phyloP scores from a whole-genome alignment of 2,329 filamentous ascomycete genomes.

The Paecilomyces niveus region DNA sequence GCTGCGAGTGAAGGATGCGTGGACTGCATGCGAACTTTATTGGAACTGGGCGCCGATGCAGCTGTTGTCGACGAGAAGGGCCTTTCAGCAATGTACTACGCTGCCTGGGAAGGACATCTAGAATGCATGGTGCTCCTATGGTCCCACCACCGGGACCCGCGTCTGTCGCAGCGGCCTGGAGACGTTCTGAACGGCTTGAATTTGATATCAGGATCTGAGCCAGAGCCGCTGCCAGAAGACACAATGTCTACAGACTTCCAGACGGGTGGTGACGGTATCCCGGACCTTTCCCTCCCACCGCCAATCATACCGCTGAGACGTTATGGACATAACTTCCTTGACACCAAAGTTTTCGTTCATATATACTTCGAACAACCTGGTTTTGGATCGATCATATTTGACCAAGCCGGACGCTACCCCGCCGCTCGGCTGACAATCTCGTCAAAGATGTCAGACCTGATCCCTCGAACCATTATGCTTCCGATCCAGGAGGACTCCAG shows the following conservation, averaged over 20 bases:
- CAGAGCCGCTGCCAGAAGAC: conserved; percentile 21
- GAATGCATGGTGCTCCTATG: conserved; percentile 84
- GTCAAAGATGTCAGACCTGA: conserved; percentile 90
- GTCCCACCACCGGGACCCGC: conserved; percentile 23
- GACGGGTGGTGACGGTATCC: conserved; percentile 70
- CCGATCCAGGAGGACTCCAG: conserved; percentile 95
- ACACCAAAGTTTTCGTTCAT: conserved; percentile 93
- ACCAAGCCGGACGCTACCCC: conserved; percentile 93
- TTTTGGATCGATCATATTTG: conserved; percentile 75
- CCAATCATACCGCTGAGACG: conserved; percentile 91
- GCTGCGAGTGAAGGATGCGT: conserved; percentile 95
- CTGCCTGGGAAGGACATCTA: conserved; percentile 93
- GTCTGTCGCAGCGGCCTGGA: conserved; percentile 20
- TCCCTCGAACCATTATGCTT: conserved; percentile 90
- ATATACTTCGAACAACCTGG: conserved; percentile 72
- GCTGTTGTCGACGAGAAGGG: conserved; percentile 85
- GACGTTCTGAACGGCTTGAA: conserved; percentile 26
- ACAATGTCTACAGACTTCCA: conserved; percentile 59
- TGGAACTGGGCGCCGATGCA: conserved; percentile 71
- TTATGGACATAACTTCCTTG: conserved; percentile 97
- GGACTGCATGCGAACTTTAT: conserved; percentile 71
- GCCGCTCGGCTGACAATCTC: conserved; percentile 92
- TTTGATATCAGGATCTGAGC: conserved; percentile 10
- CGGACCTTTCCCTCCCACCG: conserved; percentile 82
- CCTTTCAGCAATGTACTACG: conserved; percentile 94